Percentiles rank a stretch among this genome's conserved stretches.
Evolutionary conservation across 169 alveolate genomes (phyloP).

Genomic region (Theileria parva): DNA sequence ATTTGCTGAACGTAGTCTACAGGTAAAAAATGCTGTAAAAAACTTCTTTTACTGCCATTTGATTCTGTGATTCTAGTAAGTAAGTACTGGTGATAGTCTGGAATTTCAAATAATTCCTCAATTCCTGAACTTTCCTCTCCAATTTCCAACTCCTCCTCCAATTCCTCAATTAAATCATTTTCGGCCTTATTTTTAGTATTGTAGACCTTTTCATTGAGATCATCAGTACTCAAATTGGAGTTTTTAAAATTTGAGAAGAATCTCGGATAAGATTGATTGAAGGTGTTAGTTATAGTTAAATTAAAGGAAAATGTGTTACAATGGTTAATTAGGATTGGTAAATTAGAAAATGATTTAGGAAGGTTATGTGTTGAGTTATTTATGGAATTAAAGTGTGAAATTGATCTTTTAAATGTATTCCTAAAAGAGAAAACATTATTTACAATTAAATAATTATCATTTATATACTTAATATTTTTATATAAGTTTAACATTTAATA

Average conservation of each 20-base stretch:
- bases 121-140: not conserved
- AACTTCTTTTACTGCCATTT: conserved; percentile 51
- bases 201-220: not conserved
- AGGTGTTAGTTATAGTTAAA: too few relatives aligned
- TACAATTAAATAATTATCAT: too few relatives aligned
- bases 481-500: not conserved
- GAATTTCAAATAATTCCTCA: conserved; percentile 19
- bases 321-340: not conserved
- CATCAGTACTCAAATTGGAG: not conserved
- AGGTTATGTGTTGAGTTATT: not conserved
- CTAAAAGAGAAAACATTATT: not conserved
- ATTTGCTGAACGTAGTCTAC: conserved; percentile 52
- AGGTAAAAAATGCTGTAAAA: conserved; percentile 43
- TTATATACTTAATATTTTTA: too few relatives aligned
- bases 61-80: conserved; percentile 15
- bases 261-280: not conserved
- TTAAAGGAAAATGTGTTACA: not conserved
- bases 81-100: conserved; percentile 26
- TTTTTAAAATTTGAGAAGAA: not conserved
- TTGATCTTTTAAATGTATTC: not conserved
- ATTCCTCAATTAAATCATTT: conserved; percentile 1
- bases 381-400: not conserved
- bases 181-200: not conserved
- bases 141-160: not conserved
- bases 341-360: not conserved